Conservation (phyloP, 2,329 filamentous ascomycete genomes). For the Penicillium verrucosum region DNA sequence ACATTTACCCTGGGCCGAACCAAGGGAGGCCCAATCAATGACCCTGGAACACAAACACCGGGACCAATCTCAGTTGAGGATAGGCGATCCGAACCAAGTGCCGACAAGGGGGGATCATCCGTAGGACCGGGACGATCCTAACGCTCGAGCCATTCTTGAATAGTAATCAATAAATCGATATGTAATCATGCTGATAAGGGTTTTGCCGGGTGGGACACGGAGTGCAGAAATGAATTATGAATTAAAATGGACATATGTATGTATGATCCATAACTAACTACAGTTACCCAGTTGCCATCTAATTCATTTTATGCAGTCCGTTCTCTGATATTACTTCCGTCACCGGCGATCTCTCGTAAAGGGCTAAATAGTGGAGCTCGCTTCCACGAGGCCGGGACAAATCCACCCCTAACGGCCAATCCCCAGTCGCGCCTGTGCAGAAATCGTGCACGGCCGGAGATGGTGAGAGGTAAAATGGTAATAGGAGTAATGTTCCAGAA, state of each 20-base stretch:
- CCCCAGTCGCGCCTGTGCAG: conserved; percentile 15
- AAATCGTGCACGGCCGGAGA: conserved; percentile 18
- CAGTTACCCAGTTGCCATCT: not conserved
- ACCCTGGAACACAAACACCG: not conserved
- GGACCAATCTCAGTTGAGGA: not conserved
- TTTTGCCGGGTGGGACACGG: not conserved
- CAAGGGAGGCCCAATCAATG: conserved; percentile 6
- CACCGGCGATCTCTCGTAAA: conserved; percentile 20
- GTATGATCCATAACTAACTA: not conserved
- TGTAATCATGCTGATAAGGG: not conserved
- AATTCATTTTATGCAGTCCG: not conserved
- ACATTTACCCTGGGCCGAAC: conserved; percentile 5
- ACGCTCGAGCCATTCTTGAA: conserved; percentile 7
- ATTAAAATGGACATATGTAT: not conserved
- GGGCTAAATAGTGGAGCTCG: conserved; percentile 22
- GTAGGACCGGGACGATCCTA: conserved; percentile 7
- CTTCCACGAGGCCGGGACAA: conserved; percentile 26
- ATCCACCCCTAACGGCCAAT: conserved; percentile 21
- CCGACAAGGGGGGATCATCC: conserved; percentile 10
- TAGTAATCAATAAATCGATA: not conserved
- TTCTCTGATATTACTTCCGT: not conserved
- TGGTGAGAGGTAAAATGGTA: not conserved
- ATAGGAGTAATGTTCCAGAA: conserved; percentile 21
- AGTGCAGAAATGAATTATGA: not conserved
- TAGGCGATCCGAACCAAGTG: conserved; percentile 10